Evolutionary conservation across 768 basidiomycete species (phyloP).

Genomic region (Pleurotus platypus): DNA sequence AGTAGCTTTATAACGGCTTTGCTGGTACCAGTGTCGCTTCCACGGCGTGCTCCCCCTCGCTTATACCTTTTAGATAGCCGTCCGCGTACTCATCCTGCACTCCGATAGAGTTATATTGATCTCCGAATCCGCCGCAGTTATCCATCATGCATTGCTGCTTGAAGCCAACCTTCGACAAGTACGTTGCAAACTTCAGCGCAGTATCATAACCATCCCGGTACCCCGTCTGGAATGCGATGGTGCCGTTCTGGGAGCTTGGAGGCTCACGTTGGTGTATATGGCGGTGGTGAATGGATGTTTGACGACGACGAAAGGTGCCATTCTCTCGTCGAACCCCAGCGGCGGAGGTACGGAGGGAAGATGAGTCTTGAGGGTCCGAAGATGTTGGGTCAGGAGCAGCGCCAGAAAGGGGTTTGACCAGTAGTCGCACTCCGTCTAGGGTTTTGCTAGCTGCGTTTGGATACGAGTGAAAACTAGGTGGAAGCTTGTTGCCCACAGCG

Average conservation of each 20-base stretch:
- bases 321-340: neutral
- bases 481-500: conserved; percentile 54
- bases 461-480: conserved; percentile 55
- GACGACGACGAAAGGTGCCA: conserved; percentile 14
- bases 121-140: conserved; percentile 32
- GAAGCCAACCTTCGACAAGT: conserved; percentile 56
- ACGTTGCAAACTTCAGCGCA: conserved; percentile 49
- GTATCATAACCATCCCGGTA: conserved; percentile 59
- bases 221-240: conserved; percentile 30
- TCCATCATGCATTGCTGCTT: conserved; percentile 57
- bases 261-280: conserved; percentile 3
- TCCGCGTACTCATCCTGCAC: conserved; percentile 40
- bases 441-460: conserved; percentile 5
- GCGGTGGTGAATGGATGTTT: conserved; percentile 20
- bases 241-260: neutral
- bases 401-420: conserved; percentile 3
- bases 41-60: conserved; percentile 34
- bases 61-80: conserved; percentile 47
- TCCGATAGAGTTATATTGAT: conserved; percentile 26
- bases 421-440: conserved; percentile 8
- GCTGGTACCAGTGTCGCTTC: neutral
- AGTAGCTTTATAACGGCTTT: no score
- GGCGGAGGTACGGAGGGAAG: neutral
- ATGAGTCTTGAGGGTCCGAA: conserved; percentile 10
- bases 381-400: conserved; percentile 11